phyloP scores from a whole-genome alignment of 352 stramenopile species.

The Ochromonadaceae sp. region DNA sequence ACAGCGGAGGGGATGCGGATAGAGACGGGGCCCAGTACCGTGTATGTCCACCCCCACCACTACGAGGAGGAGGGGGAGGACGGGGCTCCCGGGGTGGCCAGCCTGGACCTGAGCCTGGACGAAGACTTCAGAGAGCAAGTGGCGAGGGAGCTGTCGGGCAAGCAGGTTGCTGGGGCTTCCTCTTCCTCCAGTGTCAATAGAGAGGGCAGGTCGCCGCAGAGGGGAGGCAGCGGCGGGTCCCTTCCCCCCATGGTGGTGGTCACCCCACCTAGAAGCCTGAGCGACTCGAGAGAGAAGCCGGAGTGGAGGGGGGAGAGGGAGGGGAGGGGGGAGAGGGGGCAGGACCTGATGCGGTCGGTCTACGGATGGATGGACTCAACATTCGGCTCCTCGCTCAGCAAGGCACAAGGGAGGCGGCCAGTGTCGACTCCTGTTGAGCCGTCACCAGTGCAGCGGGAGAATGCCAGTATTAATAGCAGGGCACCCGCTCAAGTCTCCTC shows the following conservation, averaged over 20 bases:
- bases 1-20: no score
- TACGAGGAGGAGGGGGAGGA: no score
- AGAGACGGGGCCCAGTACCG: no score
- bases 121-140: no score
- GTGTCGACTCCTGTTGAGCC: neutral
- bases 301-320: neutral
- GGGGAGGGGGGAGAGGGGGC: neutral
- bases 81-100: no score
- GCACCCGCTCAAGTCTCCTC: neutral
- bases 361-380: neutral
- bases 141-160: no score
- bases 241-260: neutral
- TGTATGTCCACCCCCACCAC: no score
- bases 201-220: neutral
- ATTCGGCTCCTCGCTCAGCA: no score
- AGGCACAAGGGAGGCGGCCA: no score
- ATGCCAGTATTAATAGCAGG: neutral
- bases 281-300: neutral
- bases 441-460: neutral
- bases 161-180: slow-evolving; percentile 1
- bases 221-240: neutral
- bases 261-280: neutral
- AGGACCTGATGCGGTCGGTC: neutral
- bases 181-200: no score
- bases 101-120: no score